These are phyloP conservation scores for Trametes polyzona DNA, from an alignment of 1,284 basidiomycete genomes.

Conservation along the genomic window DNA sequence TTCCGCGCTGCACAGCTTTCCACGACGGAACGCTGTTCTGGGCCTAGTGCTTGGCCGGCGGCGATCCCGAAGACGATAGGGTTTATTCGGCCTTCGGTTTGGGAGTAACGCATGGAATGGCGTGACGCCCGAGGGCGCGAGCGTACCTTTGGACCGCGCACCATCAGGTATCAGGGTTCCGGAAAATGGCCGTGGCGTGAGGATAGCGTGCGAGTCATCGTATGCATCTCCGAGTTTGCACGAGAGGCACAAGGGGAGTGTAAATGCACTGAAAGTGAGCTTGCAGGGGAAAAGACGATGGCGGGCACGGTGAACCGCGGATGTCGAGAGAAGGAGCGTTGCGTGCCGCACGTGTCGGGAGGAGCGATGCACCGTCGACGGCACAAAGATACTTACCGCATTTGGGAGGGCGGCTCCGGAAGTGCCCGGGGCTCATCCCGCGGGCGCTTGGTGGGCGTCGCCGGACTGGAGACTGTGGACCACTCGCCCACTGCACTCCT, in stretches of 20 bases:
- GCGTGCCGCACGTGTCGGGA: not conserved
- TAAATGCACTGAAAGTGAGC: not conserved
- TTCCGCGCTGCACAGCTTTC: constrained; percentile 6
- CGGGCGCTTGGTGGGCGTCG: constrained; percentile 1
- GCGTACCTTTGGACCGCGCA: not conserved
- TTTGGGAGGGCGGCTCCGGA: constrained; percentile 5
- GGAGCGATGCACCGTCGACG: constrained; percentile 1
- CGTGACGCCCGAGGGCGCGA: constrained; percentile 3
- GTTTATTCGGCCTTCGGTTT: constrained; percentile 7
- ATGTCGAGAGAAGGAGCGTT: not conserved
- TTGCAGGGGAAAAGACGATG: not conserved
- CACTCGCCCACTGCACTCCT: constrained; percentile 1
- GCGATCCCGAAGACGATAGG: constrained; percentile 6
- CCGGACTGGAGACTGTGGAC: not conserved
- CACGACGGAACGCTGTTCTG: not conserved
- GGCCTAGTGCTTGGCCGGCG: not conserved
- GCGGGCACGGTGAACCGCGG: not conserved
- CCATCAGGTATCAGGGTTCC: constrained; percentile 3
- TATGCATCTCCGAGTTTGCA: not conserved
- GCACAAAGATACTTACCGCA: constrained; percentile 9
- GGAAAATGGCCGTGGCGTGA: constrained; percentile 3
- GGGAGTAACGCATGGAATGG: not conserved
- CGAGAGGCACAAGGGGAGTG: not conserved
- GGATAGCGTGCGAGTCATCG: not conserved
- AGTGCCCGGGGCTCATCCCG: not conserved